A percentile compares a stretch with the other conserved stretches of the same genome.
These are phyloP conservation scores for Hypoxylon sp. DNA, from an alignment of 2,329 filamentous ascomycete species.

Conservation along the genomic window DNA sequence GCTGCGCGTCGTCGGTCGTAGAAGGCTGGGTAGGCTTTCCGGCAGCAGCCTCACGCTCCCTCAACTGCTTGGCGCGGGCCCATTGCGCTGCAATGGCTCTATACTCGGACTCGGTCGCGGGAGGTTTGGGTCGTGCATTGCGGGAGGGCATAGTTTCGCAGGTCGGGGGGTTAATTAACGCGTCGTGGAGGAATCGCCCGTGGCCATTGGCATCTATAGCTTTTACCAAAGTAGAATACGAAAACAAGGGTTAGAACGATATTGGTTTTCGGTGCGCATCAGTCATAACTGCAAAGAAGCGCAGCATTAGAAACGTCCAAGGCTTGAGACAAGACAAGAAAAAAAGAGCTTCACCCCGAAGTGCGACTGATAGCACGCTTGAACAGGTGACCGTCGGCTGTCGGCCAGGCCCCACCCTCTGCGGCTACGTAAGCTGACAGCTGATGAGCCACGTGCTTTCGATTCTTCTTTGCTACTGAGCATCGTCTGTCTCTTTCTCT, in stretches of 20 bases:
- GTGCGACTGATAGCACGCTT: no score
- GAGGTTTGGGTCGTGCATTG: constrained; percentile 39
- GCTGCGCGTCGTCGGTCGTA: constrained; percentile 54
- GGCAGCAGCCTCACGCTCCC: constrained; percentile 53
- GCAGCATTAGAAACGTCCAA: constrained; percentile 1
- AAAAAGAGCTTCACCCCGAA: constrained; percentile 7
- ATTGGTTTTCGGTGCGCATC: not conserved
- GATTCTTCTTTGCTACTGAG: not conserved
- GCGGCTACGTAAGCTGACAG: constrained; percentile 12
- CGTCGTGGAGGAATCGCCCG: constrained; percentile 25
- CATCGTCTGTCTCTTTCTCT: not conserved
- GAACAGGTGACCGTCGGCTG: no score
- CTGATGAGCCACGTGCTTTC: not conserved
- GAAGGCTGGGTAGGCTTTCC: constrained; percentile 45
- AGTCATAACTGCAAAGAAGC: constrained; percentile 10
- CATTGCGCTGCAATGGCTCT: constrained; percentile 62
- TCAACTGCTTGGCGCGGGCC: constrained; percentile 60
- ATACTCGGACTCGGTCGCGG: constrained; percentile 57
- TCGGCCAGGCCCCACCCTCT: not conserved
- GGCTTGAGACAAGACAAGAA: constrained; percentile 18
- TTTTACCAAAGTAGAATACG: constrained; percentile 1
- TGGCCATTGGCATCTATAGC: constrained; percentile 38
- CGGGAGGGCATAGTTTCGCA: constrained; percentile 43
- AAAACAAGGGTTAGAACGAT: constrained; percentile 13
- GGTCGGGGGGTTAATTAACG: constrained; percentile 28